A percentile compares a stretch with the other conserved stretches of the same genome.
These are phyloP conservation scores for Nakataea oryzae DNA, from an alignment of 2,329 filamentous ascomycete genomes.

Conservation along the genomic window DNA sequence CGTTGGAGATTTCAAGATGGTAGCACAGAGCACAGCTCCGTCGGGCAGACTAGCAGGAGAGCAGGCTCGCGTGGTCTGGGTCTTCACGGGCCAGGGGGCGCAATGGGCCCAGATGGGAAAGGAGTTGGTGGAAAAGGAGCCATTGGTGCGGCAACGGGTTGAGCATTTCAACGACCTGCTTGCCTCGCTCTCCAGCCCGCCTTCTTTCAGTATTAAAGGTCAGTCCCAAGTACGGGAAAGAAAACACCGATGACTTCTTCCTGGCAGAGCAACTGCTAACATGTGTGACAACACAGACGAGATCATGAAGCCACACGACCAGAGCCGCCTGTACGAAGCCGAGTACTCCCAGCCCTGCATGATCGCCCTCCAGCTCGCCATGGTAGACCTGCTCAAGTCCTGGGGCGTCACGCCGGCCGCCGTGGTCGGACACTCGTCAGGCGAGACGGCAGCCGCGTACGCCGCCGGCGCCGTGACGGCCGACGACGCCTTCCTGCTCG, in stretches of 20 bases:
- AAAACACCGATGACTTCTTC: too few species aligned
- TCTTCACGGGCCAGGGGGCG: conserved; percentile 24
- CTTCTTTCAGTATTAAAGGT: conserved; percentile 14
- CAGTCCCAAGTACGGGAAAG: not conserved
- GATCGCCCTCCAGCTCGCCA: conserved; percentile 16
- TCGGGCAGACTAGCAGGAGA: too few species aligned
- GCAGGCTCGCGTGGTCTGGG: not conserved
- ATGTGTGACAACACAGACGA: not conserved
- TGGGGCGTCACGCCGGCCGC: conserved; percentile 7
- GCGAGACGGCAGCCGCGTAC: conserved; percentile 12
- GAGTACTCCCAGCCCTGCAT: conserved; percentile 5
- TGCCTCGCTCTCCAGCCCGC: conserved; percentile 12
- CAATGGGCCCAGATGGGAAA: conserved; percentile 22
- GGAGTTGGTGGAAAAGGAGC: conserved; percentile 10
- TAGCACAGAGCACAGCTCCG: not conserved
- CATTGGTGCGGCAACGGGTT: not conserved
- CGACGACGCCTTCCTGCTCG: conserved; percentile 8
- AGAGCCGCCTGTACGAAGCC: conserved; percentile 7
- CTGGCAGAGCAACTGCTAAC: not conserved
- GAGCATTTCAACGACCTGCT: not conserved
- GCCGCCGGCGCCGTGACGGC: conserved; percentile 7
- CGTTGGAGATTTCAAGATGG: not conserved
- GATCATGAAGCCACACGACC: not conserved
- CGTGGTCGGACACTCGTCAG: conserved; percentile 11
- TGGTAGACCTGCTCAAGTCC: conserved; percentile 16